Evolutionary conservation across 768 basidiomycete species (phyloP), one percentile per base, ranked within the genome.

Genomic region (Boletus rubroflammeus): DNA sequence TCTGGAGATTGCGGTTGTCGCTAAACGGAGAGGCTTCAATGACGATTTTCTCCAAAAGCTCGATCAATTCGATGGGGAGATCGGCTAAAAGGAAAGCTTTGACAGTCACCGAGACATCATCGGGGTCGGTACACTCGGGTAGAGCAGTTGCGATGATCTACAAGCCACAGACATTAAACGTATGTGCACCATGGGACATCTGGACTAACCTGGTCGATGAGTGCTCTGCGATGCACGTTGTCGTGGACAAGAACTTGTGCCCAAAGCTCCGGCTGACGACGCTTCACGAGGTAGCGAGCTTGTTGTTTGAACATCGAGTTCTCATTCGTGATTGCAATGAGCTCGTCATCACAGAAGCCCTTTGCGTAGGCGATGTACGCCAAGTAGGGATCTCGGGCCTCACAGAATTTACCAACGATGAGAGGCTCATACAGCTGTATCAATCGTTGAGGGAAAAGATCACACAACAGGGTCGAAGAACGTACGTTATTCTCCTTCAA

Each of bases 261-360:
- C 97, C 97, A 99, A 29, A 99, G 83, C 57, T 98, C 97, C 15
- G 90, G 84, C 57, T 92, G 86, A 57, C 97, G 91, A 62, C 97
- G 87, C 74, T 95, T 97, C 67, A 98, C 91, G 54, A 99, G 84
- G 74, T 99, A 99, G 28, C 97, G 88, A 49, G 97, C 92, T 73
- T 98, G 97, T 66, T 99, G 96, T 75, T 98, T 99, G 82, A 95
- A 99, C 97, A 99, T 99, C 13, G 94, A 87, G 76, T 99, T 99
- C 61, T 96, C 95, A 68, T 98, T 98, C 45, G 97, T 98, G 70
- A 99, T 96, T 21, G 84, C 72, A 66, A 99, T 95, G 55, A 99
- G 82, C 72, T 99, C 97, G 6, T 98, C 93, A 60, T 99, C 97
- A 68, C 97, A 99, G 73, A 98, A 89, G 53, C 97, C 97, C 70